Base-by-base conservation (phyloP, 495 filamentous ascomycete genomes). In the Penicillium samsonianum region DNA sequence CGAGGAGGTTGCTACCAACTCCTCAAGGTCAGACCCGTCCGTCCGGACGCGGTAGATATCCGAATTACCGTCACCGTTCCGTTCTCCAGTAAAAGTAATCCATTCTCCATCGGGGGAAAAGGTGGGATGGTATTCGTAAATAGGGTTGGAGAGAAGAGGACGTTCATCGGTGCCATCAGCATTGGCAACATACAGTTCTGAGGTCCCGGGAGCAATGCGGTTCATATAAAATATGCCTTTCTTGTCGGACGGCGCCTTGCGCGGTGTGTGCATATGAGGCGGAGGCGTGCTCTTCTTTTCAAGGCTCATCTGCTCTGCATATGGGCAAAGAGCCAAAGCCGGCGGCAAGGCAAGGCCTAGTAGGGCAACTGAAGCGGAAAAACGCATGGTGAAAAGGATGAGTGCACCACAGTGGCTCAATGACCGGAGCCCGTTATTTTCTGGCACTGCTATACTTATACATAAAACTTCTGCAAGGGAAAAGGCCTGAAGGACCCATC, bases 121-220 rank as follows among this genome's bases (percentile, higher is more conserved):
- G 1, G 41, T 28, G 16, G 69, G 67, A 30, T 74, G 75, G 45
- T 72, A 78, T 25, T 77, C 73, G 51, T 65, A 77, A 8, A 58
- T 50, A 19, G 70, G 44, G 9, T 68, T 48, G 1, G 59, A 42
- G 12, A 77, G 50, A 10, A 77, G 61, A 16, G 58, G 52, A 3
- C 60, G 61, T 20, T 71, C 74, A 53, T 69, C 64, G 7, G 47
- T 64, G 23, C 73, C 69, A 43, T 77, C 67, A 1, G 58, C 58
- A 35, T 73, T 64, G 43, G 71, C 64, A 14, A 77, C 60, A 47
- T 71, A 77, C 0, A 75, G 57, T 17, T 64, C n/a, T 5, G 72
- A 74, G 0, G 53, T 65, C 0, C 63, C 64, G 1, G 74, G 71
- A 6, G 59, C 63, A 44, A 77, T 73, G 10, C 73, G 66, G 53